Percentiles rank a stretch among this genome's conserved stretches.
Conservation (phyloP, 2,329 filamentous ascomycete genomes). For the Penicillium sp. region DNA sequence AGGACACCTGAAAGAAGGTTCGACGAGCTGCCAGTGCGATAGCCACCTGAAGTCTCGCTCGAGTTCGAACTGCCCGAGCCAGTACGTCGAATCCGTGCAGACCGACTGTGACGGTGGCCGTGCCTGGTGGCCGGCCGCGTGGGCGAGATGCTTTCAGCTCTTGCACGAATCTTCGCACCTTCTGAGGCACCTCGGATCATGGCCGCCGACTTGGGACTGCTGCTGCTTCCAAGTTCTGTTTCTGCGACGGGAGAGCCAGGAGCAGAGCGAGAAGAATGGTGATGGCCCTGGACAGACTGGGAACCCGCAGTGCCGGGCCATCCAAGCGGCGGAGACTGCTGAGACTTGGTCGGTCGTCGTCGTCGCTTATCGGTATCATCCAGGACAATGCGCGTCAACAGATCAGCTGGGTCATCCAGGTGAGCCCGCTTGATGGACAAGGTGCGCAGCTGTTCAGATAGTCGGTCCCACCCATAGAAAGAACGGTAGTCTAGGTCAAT, state of each 20-base stretch:
- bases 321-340: constrained; percentile 69
- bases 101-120: constrained; percentile 58
- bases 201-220: constrained; percentile 45
- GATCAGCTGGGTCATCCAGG: constrained; percentile 82
- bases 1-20: constrained; percentile 70
- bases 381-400: constrained; percentile 86
- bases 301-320: constrained; percentile 57
- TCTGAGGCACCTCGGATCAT: constrained; percentile 57
- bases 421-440: constrained; percentile 81
- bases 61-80: constrained; percentile 92
- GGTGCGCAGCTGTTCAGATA: constrained; percentile 86
- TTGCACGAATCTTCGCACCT: constrained; percentile 32
- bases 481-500: constrained; percentile 94
- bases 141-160: constrained; percentile 74
- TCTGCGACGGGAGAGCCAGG: constrained; percentile 58
- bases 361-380: constrained; percentile 94
- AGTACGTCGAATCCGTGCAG: constrained; percentile 74
- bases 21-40: constrained; percentile 62
- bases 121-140: constrained; percentile 70
- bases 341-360: constrained; percentile 78
- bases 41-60: constrained; percentile 52
- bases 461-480: constrained; percentile 93
- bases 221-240: constrained; percentile 44
- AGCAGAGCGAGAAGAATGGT: constrained; percentile 63
- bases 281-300: constrained; percentile 57